These are phyloP conservation scores for Suillus variegatus DNA, from an alignment of 768 basidiomycete genomes.

Conservation along the genomic window DNA sequence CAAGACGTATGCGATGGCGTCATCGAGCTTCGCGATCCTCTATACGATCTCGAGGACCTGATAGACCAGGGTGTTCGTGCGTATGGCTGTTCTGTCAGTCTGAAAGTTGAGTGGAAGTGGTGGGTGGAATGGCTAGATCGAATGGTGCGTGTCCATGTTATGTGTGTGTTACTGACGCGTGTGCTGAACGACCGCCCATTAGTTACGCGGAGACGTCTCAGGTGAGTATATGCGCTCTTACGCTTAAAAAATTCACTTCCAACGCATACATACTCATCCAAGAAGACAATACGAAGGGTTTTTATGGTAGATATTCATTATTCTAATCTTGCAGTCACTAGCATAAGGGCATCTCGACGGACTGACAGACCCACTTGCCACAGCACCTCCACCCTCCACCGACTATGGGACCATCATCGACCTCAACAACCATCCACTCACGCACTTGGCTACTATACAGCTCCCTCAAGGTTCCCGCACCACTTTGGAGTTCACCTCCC, in stretches of 20 bases:
- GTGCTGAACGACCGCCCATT: slow-evolving; percentile 1
- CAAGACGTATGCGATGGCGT: slow-evolving; percentile 37
- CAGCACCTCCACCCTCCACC: slow-evolving; percentile 1
- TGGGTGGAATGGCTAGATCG: slow-evolving; percentile 28
- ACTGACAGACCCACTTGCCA: slow-evolving; percentile 12
- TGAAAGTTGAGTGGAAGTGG: slow-evolving; percentile 35
- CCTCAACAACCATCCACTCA: slow-evolving; percentile 22
- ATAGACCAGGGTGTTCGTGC: slow-evolving; percentile 33
- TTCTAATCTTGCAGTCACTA: not conserved
- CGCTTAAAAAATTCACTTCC: too few relatives aligned
- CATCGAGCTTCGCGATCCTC: slow-evolving; percentile 46
- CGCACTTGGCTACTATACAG: slow-evolving; percentile 15
- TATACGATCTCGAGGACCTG: slow-evolving; percentile 38
- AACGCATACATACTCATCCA: not conserved
- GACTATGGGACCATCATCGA: slow-evolving; percentile 16
- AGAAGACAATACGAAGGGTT: not conserved
- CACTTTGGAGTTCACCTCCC: slow-evolving; percentile 40
- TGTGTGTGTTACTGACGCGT: not conserved
- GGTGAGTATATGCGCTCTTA: slow-evolving; percentile 23
- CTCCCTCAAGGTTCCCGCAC: slow-evolving; percentile 17
- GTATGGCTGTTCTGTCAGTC: slow-evolving; percentile 39
- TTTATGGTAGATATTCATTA: not conserved
- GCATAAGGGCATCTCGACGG: slow-evolving; percentile 12
- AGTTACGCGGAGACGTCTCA: slow-evolving; percentile 4
- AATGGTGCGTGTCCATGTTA: slow-evolving; percentile 20